Evolutionary conservation across 1,284 basidiomycete species (phyloP).

Genomic region (Sporisorium graminicola): DNA sequence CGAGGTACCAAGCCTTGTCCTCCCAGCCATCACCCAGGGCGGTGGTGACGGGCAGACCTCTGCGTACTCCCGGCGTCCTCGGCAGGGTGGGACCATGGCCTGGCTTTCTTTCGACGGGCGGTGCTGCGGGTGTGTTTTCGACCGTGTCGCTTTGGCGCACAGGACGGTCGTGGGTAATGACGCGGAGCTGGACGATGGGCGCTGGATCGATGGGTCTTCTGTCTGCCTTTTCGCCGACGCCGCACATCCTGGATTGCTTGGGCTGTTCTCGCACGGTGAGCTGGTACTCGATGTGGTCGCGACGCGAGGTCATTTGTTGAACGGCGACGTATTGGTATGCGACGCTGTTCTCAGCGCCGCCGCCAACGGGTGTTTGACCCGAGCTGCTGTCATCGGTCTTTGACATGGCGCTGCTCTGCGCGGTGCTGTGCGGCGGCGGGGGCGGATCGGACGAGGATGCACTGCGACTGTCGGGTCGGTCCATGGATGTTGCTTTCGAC

Average conservation of each 20-base stretch:
- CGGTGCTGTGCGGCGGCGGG: conserved; percentile 4
- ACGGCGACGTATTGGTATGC: conserved; percentile 62
- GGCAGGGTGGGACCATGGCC: conserved; percentile 37
- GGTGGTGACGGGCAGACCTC: conserved; percentile 58
- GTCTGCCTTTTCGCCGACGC: conserved; percentile 81
- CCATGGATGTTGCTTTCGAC: conserved; percentile 7
- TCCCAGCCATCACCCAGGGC: conserved; percentile 63
- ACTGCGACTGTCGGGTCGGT: conserved; percentile 17
- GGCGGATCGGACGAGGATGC: conserved; percentile 9
- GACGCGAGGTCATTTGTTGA: conserved; percentile 50
- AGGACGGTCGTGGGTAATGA: conserved; percentile 74
- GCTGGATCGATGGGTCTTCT: conserved; percentile 94
- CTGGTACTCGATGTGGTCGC: conserved; percentile 64
- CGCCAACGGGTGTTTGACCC: conserved; percentile 15
- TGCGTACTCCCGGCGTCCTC: conserved; percentile 36
- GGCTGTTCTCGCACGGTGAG: conserved; percentile 65
- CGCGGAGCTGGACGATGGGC: conserved; percentile 92
- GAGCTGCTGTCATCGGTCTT: conserved; percentile 41
- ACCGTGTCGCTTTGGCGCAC: conserved; percentile 25
- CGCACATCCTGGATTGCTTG: conserved; percentile 67
- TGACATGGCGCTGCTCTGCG: conserved; percentile 16
- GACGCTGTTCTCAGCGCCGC: conserved; percentile 36
- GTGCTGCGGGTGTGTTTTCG: conserved; percentile 21
- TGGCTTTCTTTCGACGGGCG: conserved; percentile 41
- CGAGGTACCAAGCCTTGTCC: conserved; percentile 67